These are phyloP conservation scores for Triadica sebifera DNA, from an alignment of 345 rosid genomes.

Conservation along the genomic window DNA sequence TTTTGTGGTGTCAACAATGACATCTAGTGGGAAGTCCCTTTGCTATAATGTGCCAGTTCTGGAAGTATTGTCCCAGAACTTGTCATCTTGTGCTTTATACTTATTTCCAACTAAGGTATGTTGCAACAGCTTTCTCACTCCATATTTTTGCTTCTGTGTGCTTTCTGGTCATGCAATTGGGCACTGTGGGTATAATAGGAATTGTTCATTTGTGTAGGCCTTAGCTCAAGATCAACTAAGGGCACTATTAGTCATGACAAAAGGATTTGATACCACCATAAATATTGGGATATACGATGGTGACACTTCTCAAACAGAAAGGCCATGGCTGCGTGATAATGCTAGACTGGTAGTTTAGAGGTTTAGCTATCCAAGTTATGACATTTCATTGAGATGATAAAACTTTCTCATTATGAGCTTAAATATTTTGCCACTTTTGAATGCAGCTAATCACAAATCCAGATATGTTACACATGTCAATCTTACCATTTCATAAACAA, in stretches of 20 bases:
- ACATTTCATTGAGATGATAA: constrained; percentile 18
- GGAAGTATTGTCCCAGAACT: constrained; percentile 63
- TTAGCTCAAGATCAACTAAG: constrained; percentile 94
- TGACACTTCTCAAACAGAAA: constrained; percentile 67
- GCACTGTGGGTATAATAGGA: background rate
- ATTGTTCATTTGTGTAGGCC: constrained; percentile 57
- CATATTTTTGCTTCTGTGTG: constrained; percentile 1
- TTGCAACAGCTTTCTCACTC: constrained; percentile 8
- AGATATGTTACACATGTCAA: constrained; percentile 88
- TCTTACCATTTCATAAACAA: constrained; percentile 73
- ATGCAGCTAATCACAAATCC: constrained; percentile 95
- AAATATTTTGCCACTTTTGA: constrained; percentile 20
- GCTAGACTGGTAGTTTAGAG: constrained; percentile 70
- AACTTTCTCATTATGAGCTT: constrained; percentile 18
- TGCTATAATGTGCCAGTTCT: constrained; percentile 94
- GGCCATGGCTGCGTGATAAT: constrained; percentile 62
- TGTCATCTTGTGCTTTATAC: constrained; percentile 77
- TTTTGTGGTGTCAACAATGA: constrained; percentile 87
- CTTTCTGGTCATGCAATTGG: background rate
- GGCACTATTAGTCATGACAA: constrained; percentile 52
- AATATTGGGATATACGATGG: constrained; percentile 88
- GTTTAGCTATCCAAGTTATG: constrained; percentile 19
- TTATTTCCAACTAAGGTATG: constrained; percentile 92
- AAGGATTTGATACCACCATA: constrained; percentile 47
- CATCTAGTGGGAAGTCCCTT: constrained; percentile 97